Evolutionary conservation across 2,329 filamentous ascomycete species (phyloP).

Genomic region (Teratosphaeria nubilosa): DNA sequence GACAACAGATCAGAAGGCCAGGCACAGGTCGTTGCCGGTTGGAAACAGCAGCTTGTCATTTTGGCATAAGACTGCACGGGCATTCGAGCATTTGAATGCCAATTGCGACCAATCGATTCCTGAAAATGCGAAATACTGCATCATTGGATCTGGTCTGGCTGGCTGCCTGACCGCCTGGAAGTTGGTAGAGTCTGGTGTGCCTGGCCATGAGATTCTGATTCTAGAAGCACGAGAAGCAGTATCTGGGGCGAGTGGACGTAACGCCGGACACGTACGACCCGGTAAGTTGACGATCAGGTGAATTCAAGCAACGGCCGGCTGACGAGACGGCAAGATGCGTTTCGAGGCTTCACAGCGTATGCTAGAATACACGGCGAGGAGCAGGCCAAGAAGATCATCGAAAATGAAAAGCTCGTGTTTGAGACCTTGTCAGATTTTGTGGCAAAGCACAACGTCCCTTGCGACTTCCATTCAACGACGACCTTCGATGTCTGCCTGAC

Average conservation of each 20-base stretch:
- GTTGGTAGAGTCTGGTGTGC: conserved; percentile 28
- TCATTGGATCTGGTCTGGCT: conserved; percentile 36
- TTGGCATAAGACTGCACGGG: conserved; percentile 38
- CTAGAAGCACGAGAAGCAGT: conserved; percentile 37
- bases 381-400: conserved; percentile 38
- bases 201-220: conserved; percentile 28
- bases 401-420: conserved; percentile 34
- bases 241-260: conserved; percentile 35
- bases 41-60: conserved; percentile 21
- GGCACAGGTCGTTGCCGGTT: no score
- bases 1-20: no score
- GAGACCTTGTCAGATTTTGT: conserved; percentile 34
- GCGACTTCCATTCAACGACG: conserved; percentile 38
- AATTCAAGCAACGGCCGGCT: no score
- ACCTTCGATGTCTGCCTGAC: conserved; percentile 43
- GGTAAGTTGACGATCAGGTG: no score
- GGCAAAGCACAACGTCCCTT: conserved; percentile 30
- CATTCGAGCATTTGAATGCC: conserved; percentile 32
- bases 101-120: conserved; percentile 27
- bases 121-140: conserved; percentile 23
- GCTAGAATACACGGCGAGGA: conserved; percentile 31
- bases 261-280: conserved; percentile 37
- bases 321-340: conserved; percentile 27
- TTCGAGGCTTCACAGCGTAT: conserved; percentile 39
- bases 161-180: conserved; percentile 33